These are phyloP conservation scores for Coniferiporia weirii DNA, from an alignment of 1,284 basidiomycete genomes.

Conservation along the genomic window DNA sequence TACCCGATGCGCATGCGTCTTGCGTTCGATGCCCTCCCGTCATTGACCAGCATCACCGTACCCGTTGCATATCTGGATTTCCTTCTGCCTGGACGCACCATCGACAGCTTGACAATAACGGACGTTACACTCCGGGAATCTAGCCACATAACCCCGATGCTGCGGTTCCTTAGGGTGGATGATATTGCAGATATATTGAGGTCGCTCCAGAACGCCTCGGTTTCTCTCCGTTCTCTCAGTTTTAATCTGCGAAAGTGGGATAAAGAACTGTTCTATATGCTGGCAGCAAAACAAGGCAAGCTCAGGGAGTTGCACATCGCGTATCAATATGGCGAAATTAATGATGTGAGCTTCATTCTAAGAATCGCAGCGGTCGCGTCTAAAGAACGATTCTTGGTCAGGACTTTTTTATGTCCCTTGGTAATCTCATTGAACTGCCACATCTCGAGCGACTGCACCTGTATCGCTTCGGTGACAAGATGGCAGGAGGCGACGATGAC, in stretches of 20 bases:
- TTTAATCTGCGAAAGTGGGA: slow-evolving; percentile 18
- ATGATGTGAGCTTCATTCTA: slow-evolving; percentile 12
- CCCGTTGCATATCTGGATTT: slow-evolving; percentile 11
- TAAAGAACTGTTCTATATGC: slow-evolving; percentile 19
- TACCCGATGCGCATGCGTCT: slow-evolving; percentile 7
- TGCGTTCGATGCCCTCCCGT: slow-evolving; percentile 3
- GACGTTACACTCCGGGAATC: slow-evolving; percentile 4
- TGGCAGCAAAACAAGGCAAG: slow-evolving; percentile 7
- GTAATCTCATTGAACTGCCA: slow-evolving; percentile 16
- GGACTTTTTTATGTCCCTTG: slow-evolving; percentile 18
- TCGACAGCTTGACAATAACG: slow-evolving; percentile 12
- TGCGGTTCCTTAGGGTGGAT: slow-evolving; percentile 5
- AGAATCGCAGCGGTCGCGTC: neutral
- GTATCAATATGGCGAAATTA: slow-evolving; percentile 9
- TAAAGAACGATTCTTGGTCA: neutral
- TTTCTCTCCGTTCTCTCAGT: slow-evolving; percentile 11
- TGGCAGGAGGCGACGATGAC: slow-evolving; percentile 7
- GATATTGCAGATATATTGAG: slow-evolving; percentile 7
- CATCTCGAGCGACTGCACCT: slow-evolving; percentile 18
- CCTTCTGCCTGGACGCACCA: slow-evolving; percentile 7
- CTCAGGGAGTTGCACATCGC: slow-evolving; percentile 15
- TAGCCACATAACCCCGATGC: neutral
- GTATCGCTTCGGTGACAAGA: slow-evolving; percentile 13
- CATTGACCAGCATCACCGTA: slow-evolving; percentile 11
- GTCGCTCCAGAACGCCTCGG: neutral